Percentiles rank a stretch among this genome's conserved stretches.
Conservation (phyloP, 2,329 filamentous ascomycete species). For the Trichoderma sp. region DNA sequence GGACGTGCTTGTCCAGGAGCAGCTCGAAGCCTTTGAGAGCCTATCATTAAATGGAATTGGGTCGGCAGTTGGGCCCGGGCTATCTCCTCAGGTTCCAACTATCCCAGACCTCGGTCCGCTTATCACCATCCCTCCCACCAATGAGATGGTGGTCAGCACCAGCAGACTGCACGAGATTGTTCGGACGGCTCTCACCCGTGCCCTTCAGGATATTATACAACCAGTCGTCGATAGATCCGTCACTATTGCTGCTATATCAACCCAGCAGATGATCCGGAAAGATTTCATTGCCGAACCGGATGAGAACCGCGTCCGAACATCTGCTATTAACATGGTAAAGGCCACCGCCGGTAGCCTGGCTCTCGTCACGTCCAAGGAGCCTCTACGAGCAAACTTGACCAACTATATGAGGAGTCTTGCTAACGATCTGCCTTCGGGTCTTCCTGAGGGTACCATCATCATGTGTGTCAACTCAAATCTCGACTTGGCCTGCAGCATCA, state of each 20-base stretch:
- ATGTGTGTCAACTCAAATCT: conserved; percentile 99
- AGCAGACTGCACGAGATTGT: conserved; percentile 73
- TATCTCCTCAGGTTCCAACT: conserved; percentile 74
- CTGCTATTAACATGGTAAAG: conserved; percentile 92
- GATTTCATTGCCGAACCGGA: conserved; percentile 94
- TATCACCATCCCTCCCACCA: conserved; percentile 77
- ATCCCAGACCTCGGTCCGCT: conserved; percentile 81
- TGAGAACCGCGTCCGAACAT: conserved; percentile 78
- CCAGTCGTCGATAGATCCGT: conserved; percentile 97
- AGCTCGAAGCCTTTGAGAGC: conserved; percentile 78
- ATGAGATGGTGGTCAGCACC: conserved; percentile 73
- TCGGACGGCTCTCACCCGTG: conserved; percentile 78
- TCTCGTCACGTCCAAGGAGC: conserved; percentile 97
- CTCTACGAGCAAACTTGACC: conserved; percentile 90
- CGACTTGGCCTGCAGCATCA: conserved; percentile 86
- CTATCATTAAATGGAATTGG: conserved; percentile 73
- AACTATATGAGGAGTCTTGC: conserved; percentile 85
- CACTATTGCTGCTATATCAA: conserved; percentile 95
- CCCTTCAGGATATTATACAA: conserved; percentile 93
- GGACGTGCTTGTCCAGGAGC: conserved; percentile 62
- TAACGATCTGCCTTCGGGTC: conserved; percentile 68
- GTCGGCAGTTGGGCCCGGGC: conserved; percentile 65
- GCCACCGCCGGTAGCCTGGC: conserved; percentile 90
- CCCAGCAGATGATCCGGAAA: conserved; percentile 91
- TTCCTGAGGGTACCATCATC: conserved; percentile 91